Conservation (phyloP, 495 filamentous ascomycete species). For the Oleoguttula mirabilis region DNA sequence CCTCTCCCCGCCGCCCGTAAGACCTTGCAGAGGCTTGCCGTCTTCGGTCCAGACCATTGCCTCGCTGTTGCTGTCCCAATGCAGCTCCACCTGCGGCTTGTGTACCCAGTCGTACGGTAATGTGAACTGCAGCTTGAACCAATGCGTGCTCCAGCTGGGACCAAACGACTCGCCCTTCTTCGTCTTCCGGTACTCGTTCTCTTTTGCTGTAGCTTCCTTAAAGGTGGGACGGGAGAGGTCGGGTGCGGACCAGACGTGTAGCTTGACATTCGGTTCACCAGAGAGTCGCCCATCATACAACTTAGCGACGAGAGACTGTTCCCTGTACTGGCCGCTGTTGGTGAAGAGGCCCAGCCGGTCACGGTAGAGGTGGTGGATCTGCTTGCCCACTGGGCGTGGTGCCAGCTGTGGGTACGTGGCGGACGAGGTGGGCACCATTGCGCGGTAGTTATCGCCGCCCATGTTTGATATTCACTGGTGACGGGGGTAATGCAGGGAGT, state of each 20-base stretch:
- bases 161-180: conserved; percentile 70
- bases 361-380: conserved; percentile 77
- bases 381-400: conserved; percentile 59
- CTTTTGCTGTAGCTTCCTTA: conserved; percentile 67
- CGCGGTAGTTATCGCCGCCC: conserved; percentile 33
- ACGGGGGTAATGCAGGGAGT: too few relatives aligned
- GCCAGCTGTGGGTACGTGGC: conserved; percentile 45
- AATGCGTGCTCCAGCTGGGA: conserved; percentile 97
- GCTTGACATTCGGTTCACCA: conserved; percentile 64
- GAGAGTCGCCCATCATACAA: conserved; percentile 61
- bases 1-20: conserved; percentile 85
- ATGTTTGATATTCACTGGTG: too few relatives aligned
- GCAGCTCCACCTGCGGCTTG: conserved; percentile 74
- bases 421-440: conserved; percentile 18
- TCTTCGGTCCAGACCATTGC: conserved; percentile 81
- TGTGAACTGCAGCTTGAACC: conserved; percentile 74
- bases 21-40: conserved; percentile 77
- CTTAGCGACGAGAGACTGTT: conserved; percentile 65
- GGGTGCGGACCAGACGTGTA: conserved; percentile 78
- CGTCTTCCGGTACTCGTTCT: conserved; percentile 65
- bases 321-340: conserved; percentile 64
- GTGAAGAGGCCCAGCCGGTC: conserved; percentile 76
- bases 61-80: conserved; percentile 91
- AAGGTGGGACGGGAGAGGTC: conserved; percentile 73
- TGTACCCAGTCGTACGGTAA: conserved; percentile 59